These are phyloP conservation scores for Symbiotaphrina buchneri DNA, from an alignment of 495 filamentous ascomycete genomes.

Conservation along the genomic window DNA sequence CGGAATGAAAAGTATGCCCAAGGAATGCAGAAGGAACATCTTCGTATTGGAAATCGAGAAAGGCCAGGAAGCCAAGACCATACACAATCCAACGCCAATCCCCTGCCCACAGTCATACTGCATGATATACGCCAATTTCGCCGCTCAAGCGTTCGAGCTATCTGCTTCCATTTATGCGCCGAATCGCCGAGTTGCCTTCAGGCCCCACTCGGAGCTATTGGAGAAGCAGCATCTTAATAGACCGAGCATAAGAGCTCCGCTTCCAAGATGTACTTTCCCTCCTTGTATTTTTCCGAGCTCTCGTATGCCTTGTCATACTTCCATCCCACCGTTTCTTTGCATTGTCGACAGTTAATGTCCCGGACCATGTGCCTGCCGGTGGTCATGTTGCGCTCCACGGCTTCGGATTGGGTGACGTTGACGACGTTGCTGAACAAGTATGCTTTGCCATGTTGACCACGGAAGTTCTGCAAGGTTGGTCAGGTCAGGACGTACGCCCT, in stretches of 20 bases:
- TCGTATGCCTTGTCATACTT: slow-evolving; percentile 98
- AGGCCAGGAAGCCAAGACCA: too few species aligned
- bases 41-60: too few species aligned
- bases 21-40: too few species aligned
- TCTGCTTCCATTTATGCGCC: too few species aligned
- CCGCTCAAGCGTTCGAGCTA: too few species aligned
- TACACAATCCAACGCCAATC: too few species aligned
- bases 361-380: slow-evolving; percentile 85
- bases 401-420: slow-evolving; percentile 60
- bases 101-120: too few species aligned
- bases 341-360: slow-evolving; percentile 76
- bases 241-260: slow-evolving; percentile 74
- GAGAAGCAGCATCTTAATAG: too few species aligned
- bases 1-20: too few species aligned
- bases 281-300: slow-evolving; percentile 85
- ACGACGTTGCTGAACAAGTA: slow-evolving; percentile 91
- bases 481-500: slow-evolving; percentile 2
- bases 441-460: slow-evolving; percentile 94
- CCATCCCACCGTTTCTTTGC: slow-evolving; percentile 85
- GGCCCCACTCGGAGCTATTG: too few species aligned
- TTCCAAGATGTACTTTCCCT: slow-evolving; percentile 94
- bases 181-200: too few species aligned
- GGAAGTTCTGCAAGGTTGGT: slow-evolving; percentile 58
- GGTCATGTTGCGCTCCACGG: slow-evolving; percentile 95
- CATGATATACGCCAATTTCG: too few species aligned